A percentile compares a stretch with the other conserved stretches of the same genome.
Conservation (phyloP, 495 filamentous ascomycete species). For the Cairneyella variabilis region DNA sequence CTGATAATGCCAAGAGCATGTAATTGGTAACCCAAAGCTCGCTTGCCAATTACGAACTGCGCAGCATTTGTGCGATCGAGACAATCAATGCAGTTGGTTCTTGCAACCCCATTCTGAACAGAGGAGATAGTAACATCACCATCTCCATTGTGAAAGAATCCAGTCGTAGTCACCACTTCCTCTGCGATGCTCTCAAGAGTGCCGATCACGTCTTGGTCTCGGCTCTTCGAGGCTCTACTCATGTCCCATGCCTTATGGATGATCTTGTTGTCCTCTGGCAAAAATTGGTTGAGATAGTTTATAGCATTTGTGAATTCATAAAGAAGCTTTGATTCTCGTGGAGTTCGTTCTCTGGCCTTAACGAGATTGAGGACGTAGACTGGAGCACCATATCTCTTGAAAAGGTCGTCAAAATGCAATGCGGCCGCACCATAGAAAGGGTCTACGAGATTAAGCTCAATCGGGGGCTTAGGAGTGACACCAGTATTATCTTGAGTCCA, state of each 20-base stretch:
- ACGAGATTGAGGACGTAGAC: slow-evolving; percentile 92
- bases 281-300: slow-evolving; percentile 90
- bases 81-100: slow-evolving; percentile 98
- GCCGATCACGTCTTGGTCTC: slow-evolving; percentile 93
- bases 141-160: slow-evolving; percentile 92
- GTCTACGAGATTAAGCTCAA: slow-evolving; percentile 89
- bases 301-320: slow-evolving; percentile 86
- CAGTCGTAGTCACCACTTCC: slow-evolving; percentile 75
- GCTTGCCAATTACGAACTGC: slow-evolving; percentile 97
- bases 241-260: slow-evolving; percentile 96
- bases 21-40: slow-evolving; percentile 86
- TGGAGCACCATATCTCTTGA: slow-evolving; percentile 88
- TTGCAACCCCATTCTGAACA: slow-evolving; percentile 88
- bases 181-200: slow-evolving; percentile 87
- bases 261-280: slow-evolving; percentile 79
- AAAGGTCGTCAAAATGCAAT: slow-evolving; percentile 93
- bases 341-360: slow-evolving; percentile 85
- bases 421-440: slow-evolving; percentile 97
- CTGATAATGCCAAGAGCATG: slow-evolving; percentile 87
- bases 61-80: slow-evolving; percentile 95
- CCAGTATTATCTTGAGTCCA: slow-evolving; percentile 98
- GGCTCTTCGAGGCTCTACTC: slow-evolving; percentile 89
- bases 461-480: slow-evolving; percentile 91
- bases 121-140: slow-evolving; percentile 55
- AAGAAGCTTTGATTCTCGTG: slow-evolving; percentile 86